Evolutionary conservation across 1,284 basidiomycete species (phyloP).

Genomic region (Cystobasidium pallidum): DNA sequence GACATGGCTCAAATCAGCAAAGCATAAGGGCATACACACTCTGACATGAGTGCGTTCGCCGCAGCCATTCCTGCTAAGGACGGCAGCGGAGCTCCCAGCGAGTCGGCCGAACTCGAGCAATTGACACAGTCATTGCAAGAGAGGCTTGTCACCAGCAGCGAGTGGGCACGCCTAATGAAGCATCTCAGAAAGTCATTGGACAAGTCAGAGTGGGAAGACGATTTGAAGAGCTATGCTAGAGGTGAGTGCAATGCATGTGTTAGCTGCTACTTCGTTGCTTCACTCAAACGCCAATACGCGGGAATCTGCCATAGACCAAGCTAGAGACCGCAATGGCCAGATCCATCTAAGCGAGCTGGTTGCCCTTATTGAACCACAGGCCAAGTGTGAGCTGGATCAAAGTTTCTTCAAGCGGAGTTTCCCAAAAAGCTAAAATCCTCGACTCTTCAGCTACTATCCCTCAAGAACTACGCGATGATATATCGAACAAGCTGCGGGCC

Average conservation of each 20-base stretch:
- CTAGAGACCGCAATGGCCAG: conserved; percentile 22
- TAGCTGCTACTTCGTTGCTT: neutral
- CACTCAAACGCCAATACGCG: neutral
- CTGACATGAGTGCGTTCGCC: neutral
- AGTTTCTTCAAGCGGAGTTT: too few relatives aligned
- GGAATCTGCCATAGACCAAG: conserved; percentile 9
- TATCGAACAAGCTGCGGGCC: conserved; percentile 24
- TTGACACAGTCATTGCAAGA: conserved; percentile 32
- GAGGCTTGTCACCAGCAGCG: conserved; percentile 25
- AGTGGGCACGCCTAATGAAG: conserved; percentile 19
- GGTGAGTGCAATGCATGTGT: conserved; percentile 1
- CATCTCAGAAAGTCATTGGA: conserved; percentile 31
- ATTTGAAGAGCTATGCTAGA: conserved; percentile 30
- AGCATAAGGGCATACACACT: too few relatives aligned
- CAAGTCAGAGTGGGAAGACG: conserved; percentile 26
- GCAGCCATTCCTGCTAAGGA: neutral
- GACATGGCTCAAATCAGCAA: neutral
- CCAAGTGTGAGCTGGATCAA: conserved; percentile 11
- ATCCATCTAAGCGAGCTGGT: conserved; percentile 22
- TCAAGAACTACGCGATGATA: conserved; percentile 23
- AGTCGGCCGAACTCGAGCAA: conserved; percentile 25
- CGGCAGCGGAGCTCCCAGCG: neutral
- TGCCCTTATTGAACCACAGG: conserved; percentile 22
- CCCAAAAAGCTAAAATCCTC: too few relatives aligned
- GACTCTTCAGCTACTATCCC: conserved; percentile 33